Evolutionary conservation across 2,329 filamentous ascomycete genomes (phyloP), one percentile per base, ranked within the genome.

Genomic region (Knufia petricola): DNA sequence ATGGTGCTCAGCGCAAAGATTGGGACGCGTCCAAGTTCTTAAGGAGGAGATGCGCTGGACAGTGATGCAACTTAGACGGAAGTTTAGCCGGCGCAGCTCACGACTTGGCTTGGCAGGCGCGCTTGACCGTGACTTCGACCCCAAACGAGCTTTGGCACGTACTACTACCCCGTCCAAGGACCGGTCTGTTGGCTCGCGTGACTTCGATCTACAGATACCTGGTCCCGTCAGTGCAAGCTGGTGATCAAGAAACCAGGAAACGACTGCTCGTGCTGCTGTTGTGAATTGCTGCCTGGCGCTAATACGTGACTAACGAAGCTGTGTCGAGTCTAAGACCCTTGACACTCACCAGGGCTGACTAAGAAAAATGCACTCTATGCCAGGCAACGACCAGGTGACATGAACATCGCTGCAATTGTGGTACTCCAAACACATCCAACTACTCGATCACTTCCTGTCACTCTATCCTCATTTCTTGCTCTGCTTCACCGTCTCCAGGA

Each of bases 401-500:
- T n/a, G 32, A n/a, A 36, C 15, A 36, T 36, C 32, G 13, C 32
- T 36, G 15, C 6, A 36, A 8, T n/a, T 36, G 32, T 36, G 32
- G 7, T 17, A 36, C 32, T 28, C 26, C 6, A 36, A 36, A 36
- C 39, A 41, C 26, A 26, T 23, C n/a, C 24, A 41, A 24, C 23
- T 17, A 26, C 39, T 20, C 32, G 26, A 39, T 58, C 60, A 69
- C 58, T 68, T 70, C 59, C 66, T 66, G 20, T 39, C 12, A 4
- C n/a, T 21, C 6, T 10, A 13, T n/a, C 17, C 17, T 19, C 8
- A 20, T 20, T 32, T 24, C 30, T 52, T 65, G 65, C 30, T 61
- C 42, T 61, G 59, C 48, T 90, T 84, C 46, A 95, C 90, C 40
- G 76, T 79, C 54, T 78, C 70, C 65, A 96, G 95, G 63, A 98